Percentiles rank a stretch among this genome's conserved stretches.
These are phyloP conservation scores for Plasmodium cynomolgi DNA, from an alignment of 169 alveolate genomes.

Conservation along the genomic window DNA sequence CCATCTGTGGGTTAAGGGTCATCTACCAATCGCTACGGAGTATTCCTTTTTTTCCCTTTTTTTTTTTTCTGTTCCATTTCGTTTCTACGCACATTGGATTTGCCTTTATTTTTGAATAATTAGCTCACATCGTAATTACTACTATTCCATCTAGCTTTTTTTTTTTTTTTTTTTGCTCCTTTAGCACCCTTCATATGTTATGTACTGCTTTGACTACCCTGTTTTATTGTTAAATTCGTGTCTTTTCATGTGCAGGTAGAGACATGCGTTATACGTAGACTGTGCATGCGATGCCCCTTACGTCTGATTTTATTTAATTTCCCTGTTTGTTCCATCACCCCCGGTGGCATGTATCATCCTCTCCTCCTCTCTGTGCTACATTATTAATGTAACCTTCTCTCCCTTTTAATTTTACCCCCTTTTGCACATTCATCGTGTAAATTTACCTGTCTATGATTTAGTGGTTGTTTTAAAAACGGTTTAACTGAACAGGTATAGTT, in stretches of 20 bases:
- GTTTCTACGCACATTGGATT: not conserved
- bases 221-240: not conserved
- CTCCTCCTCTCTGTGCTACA: not conserved
- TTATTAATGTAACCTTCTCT: not conserved
- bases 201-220: not conserved
- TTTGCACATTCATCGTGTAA: not conserved
- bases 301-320: constrained; percentile 22
- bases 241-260: not conserved
- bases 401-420: constrained; percentile 3
- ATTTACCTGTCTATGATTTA: constrained; percentile 7
- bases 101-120: not conserved
- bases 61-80: not conserved
- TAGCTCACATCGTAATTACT: not conserved
- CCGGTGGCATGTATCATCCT: not conserved
- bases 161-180: not conserved
- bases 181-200: not conserved
- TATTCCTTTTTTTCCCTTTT: not conserved
- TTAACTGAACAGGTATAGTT: constrained; percentile 7
- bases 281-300: not conserved
- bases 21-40: not conserved
- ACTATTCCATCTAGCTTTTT: not conserved
- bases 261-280: not conserved
- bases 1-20: not conserved
- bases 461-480: not conserved
- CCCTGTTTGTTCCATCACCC: constrained; percentile 16